Base-by-base conservation (phyloP, 2,329 filamentous ascomycete species). In the Paraconiothyrium brasiliense region DNA sequence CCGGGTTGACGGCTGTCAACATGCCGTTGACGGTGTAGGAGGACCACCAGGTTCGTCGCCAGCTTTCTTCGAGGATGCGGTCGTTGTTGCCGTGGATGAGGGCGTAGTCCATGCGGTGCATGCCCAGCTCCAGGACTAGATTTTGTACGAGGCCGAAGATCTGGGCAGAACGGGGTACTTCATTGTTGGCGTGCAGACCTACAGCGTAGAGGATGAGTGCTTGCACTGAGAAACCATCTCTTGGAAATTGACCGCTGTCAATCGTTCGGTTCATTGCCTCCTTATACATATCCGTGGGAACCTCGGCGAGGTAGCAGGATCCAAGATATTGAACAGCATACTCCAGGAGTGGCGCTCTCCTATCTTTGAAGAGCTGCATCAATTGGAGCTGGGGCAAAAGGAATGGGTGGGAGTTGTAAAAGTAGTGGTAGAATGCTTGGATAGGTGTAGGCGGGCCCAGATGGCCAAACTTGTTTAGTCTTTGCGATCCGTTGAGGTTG, bases 31-130 rank as follows among this genome's bases (percentile, higher is more conserved):
- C 86, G n/a, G 92, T 86, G 73, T 90, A 94, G 43, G 92, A 71
- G 69, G 87, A 93, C 94, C 94, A 97, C 93, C 93, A 97, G 1
- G 93, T 97, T 61, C 94, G 85, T 20, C 93, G 87, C 87, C 92
- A 90, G 75, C 90, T 92, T 78, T 97, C 94, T 74, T 94, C 92
- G 3, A 94, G 75, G 1, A 93, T 83, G 0, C 87, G 83, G 61
- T 90, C 87, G 5, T 87, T 87, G 32, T 84, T 82, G 16, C 90
- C 89, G 68, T 92, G 83, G 5, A 84, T 78, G 0, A 84, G 79
- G 0, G 92, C 89, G 75, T 89, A 97, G 0, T 86, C 83, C 51
- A 86, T 83, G 10, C 86, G 87, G 73, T 97, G 89, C 78, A 97
- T 85, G 0, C 91, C 90, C 27, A 97, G 84, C 59, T 93, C 87